phyloP scores from a whole-genome alignment of 2,329 filamentous ascomycete species.

The Colletotrichum lini region DNA sequence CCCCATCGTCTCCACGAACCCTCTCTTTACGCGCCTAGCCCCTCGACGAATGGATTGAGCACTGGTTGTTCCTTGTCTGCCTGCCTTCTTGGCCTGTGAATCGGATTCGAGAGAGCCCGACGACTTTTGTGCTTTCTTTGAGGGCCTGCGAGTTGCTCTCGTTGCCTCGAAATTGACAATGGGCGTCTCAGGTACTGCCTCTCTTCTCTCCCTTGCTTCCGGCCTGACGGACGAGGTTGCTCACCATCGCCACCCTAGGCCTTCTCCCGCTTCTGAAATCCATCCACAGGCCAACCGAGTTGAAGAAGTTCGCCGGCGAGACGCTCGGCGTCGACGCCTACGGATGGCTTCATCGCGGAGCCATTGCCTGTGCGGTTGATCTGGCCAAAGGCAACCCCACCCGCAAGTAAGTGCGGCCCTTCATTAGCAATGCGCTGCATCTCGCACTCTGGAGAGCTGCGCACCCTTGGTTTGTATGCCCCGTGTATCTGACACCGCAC shows the following conservation, averaged over 20 bases:
- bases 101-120: constrained; percentile 23
- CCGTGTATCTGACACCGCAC: constrained; percentile 27
- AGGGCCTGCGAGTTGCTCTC: constrained; percentile 20
- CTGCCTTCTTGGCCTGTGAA: constrained; percentile 29
- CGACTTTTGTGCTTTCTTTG: constrained; percentile 7
- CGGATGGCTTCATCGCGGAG: constrained; percentile 97
- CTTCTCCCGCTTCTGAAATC: constrained; percentile 94
- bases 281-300: constrained; percentile 88
- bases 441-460: not conserved
- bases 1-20: constrained; percentile 1
- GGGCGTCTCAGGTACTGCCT: constrained; percentile 43
- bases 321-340: constrained; percentile 97
- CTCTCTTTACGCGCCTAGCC: constrained; percentile 27
- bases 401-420: constrained; percentile 75
- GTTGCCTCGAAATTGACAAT: constrained; percentile 37
- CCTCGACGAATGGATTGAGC: constrained; percentile 35
- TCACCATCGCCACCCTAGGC: constrained; percentile 67
- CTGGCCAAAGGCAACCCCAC: constrained; percentile 91
- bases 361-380: constrained; percentile 90
- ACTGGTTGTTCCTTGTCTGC: constrained; percentile 14
- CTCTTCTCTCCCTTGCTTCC: constrained; percentile 30
- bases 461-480: not conserved
- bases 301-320: constrained; percentile 90
- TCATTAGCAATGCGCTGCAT: not conserved
- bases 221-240: constrained; percentile 16